phyloP scores from a whole-genome alignment of 1,139 yeast genomes.

The Taphrina deformans region DNA sequence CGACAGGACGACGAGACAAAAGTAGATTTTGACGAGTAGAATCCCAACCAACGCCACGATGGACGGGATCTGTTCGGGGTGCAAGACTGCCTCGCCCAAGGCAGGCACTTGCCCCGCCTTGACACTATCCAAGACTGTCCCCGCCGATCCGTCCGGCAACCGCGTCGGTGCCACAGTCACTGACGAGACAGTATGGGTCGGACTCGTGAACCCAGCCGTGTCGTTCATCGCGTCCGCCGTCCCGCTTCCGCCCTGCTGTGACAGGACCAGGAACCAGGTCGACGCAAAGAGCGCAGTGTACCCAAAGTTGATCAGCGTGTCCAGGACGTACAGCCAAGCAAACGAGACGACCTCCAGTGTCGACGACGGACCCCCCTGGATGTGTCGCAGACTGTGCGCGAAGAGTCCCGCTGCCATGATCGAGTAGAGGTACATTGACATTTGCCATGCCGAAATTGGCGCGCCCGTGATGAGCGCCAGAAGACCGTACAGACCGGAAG shows the following conservation, averaged over 20 bases:
- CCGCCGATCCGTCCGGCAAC: conserved; percentile 5
- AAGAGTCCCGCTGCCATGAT: conserved; percentile 66
- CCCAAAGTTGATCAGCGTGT: conserved; percentile 63
- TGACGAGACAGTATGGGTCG: conserved; percentile 26
- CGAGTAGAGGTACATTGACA: conserved; percentile 74
- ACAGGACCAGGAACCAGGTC: conserved; percentile 60
- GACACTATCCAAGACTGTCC: conserved; percentile 25
- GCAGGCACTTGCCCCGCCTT: conserved; percentile 31
- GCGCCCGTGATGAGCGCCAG: conserved; percentile 82
- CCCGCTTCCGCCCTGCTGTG: conserved; percentile 2
- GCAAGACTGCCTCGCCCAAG: conserved; percentile 34
- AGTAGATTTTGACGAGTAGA: conserved; percentile 38
- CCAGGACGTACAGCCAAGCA: conserved; percentile 62
- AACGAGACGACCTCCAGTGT: conserved; percentile 47
- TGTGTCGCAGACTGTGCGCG: conserved; percentile 55
- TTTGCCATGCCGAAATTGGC: conserved; percentile 77
- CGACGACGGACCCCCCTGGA: conserved; percentile 14
- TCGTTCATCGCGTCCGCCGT: conserved; percentile 27
- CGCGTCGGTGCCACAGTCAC: conserved; percentile 21
- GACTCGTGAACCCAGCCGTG: conserved; percentile 35
- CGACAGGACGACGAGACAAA: conserved; percentile 39
- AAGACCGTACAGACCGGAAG: conserved; percentile 84
- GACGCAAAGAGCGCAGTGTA: conserved; percentile 73
- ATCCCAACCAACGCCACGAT: conserved; percentile 38
- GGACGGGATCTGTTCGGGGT: conserved; percentile 40